These are phyloP conservation scores for Cyberlindnera amylophila DNA, from an alignment of 805 yeast species.

Conservation along the genomic window DNA sequence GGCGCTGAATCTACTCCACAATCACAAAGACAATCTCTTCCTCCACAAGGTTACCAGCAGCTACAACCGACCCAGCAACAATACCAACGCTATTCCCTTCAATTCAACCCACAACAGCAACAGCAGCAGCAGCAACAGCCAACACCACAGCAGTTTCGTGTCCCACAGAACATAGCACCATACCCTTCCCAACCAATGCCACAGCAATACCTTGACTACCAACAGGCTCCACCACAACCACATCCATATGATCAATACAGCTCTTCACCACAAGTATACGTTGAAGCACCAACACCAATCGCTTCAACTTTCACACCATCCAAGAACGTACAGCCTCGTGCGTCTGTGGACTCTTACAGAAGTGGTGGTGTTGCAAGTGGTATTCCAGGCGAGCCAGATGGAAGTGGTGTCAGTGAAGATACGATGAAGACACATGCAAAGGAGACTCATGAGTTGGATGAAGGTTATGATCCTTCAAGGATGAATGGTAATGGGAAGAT, in stretches of 20 bases:
- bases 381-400: slow-evolving; percentile 15
- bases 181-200: slow-evolving; percentile 6
- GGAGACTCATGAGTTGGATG: slow-evolving; percentile 22
- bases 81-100: slow-evolving; percentile 10
- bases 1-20: slow-evolving; percentile 18
- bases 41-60: slow-evolving; percentile 7
- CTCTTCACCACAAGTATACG: slow-evolving; percentile 12
- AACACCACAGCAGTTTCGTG: slow-evolving; percentile 4
- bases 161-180: slow-evolving; percentile 7
- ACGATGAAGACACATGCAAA: slow-evolving; percentile 21
- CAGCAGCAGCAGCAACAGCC: slow-evolving; percentile 9
- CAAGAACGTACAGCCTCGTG: slow-evolving; percentile 1
- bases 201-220: slow-evolving; percentile 12
- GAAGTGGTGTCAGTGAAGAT: slow-evolving; percentile 23
- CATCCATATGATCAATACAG: slow-evolving; percentile 2
- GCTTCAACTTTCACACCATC: neutral
- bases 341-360: slow-evolving; percentile 10
- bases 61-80: slow-evolving; percentile 9
- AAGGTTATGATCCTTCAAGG: slow-evolving; percentile 4
- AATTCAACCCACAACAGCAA: slow-evolving; percentile 11
- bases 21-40: slow-evolving; percentile 18
- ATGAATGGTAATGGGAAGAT: slow-evolving; percentile 32
- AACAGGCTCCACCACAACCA: slow-evolving; percentile 4
- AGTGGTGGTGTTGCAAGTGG: neutral
- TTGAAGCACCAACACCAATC: slow-evolving; percentile 17